Conservation (phyloP, 306 rosid genomes). For the Parietaria judaica region DNA sequence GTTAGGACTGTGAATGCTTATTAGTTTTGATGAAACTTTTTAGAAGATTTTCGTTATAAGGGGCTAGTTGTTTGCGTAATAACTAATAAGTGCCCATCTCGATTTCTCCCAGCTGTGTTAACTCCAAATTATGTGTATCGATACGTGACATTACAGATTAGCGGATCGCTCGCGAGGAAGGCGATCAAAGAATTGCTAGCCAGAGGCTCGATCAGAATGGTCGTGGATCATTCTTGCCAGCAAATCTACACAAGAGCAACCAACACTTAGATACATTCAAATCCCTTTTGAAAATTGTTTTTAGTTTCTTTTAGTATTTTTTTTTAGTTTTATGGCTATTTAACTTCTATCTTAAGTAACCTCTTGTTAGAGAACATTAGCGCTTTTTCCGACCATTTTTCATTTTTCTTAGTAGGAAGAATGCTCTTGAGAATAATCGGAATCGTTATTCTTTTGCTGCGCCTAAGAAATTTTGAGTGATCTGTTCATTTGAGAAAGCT, state of each 20-base stretch:
- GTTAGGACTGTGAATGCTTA: too few species aligned
- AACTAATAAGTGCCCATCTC: too few species aligned
- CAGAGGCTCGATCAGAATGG: conserved; percentile 52
- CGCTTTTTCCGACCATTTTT: conserved; percentile 13
- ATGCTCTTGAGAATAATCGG: conserved; percentile 11
- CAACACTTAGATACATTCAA: conserved; percentile 38
- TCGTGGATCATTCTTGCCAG: conserved; percentile 54
- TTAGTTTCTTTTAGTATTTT: conserved; percentile 7
- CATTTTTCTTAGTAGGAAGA: conserved; percentile 9
- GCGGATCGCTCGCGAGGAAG: conserved; percentile 59
- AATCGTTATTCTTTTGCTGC: background rate
- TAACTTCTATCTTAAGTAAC: conserved; percentile 18
- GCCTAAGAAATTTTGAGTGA: too few species aligned
- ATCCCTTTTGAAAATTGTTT: background rate
- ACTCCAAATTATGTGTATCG: too few species aligned
- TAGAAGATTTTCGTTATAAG: too few species aligned
- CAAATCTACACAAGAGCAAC: conserved; percentile 68
- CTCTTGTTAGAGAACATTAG: conserved; percentile 4
- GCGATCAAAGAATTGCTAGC: conserved; percentile 63
- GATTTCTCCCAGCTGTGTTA: too few species aligned
- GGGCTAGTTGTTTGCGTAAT: too few species aligned
- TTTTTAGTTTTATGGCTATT: conserved; percentile 19
- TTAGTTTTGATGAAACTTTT: too few species aligned
- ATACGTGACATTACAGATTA: conserved; percentile 26
- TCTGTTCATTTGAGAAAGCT: too few species aligned